A percentile compares a stretch with the other conserved stretches of the same genome.
Evolutionary conservation across 805 yeast species (phyloP).

Genomic region (Kodamaea kakaduensis): DNA sequence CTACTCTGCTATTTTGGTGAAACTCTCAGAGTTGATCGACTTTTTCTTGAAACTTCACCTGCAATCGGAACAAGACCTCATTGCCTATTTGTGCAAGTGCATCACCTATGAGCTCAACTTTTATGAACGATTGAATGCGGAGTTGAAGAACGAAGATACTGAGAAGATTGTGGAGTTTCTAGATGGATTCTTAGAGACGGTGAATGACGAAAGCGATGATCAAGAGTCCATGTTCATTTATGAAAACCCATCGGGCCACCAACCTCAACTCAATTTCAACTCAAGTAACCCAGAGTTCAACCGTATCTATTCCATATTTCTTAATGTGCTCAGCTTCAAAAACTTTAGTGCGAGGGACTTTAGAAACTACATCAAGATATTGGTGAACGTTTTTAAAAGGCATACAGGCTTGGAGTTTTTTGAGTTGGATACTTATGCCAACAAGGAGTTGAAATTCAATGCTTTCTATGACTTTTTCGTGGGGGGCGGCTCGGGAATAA

Average conservation of each 20-base stretch:
- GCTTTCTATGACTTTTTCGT: conserved; percentile 17
- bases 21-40: conserved; percentile 16
- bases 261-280: conserved; percentile 14
- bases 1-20: conserved; percentile 15
- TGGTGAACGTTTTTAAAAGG: conserved; percentile 21
- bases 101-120: conserved; percentile 16
- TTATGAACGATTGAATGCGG: conserved; percentile 15
- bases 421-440: conserved; percentile 17
- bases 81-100: conserved; percentile 18
- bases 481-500: conserved; percentile 12
- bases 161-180: conserved; percentile 18
- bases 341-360: conserved; percentile 11
- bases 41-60: conserved; percentile 15
- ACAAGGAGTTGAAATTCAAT: conserved; percentile 17
- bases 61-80: conserved; percentile 16
- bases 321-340: conserved; percentile 20
- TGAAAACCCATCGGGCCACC: conserved; percentile 6
- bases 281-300: conserved; percentile 18
- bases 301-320: conserved; percentile 19
- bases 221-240: conserved; percentile 21
- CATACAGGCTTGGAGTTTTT: conserved; percentile 16
- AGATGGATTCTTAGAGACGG: conserved; percentile 16
- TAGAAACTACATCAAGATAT: conserved; percentile 17
- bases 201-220: conserved; percentile 5
- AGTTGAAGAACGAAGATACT: conserved; percentile 19